These are phyloP conservation scores for Mimosa pudica DNA, from an alignment of 306 rosid species.

Conservation along the genomic window DNA sequence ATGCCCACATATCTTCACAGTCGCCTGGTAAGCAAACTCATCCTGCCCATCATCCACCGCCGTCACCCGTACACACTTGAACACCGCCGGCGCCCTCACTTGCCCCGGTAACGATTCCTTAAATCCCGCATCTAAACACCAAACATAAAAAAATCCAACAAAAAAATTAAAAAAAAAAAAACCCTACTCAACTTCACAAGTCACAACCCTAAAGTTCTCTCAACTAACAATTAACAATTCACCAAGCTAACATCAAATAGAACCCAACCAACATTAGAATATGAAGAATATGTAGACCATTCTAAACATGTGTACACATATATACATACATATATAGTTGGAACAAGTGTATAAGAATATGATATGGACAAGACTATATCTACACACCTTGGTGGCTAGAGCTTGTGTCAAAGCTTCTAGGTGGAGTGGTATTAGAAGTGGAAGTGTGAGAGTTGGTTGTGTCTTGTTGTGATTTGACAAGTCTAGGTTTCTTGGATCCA, in stretches of 20 bases:
- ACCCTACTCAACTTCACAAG: constrained; percentile 32
- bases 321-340: neutral
- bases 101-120: constrained; percentile 76
- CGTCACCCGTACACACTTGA: constrained; percentile 93
- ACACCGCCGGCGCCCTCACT: constrained; percentile 80
- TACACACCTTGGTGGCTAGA: constrained; percentile 98
- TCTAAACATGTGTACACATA: no score
- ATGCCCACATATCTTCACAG: constrained; percentile 83
- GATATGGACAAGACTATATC: no score
- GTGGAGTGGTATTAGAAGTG: constrained; percentile 94
- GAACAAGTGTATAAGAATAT: no score
- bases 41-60: constrained; percentile 85
- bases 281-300: no score
- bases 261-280: no score
- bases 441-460: constrained; percentile 82
- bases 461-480: constrained; percentile 56
- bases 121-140: constrained; percentile 59
- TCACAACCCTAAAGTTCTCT: neutral
- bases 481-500: constrained; percentile 74
- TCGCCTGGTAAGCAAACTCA: constrained; percentile 83
- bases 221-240: neutral
- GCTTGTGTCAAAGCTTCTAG: constrained; percentile 86
- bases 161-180: neutral
- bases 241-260: no score
- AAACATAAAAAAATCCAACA: no score